Base-by-base conservation (phyloP, 192 early-diverging fungal species). In the Allomyces macrogynus region DNA sequence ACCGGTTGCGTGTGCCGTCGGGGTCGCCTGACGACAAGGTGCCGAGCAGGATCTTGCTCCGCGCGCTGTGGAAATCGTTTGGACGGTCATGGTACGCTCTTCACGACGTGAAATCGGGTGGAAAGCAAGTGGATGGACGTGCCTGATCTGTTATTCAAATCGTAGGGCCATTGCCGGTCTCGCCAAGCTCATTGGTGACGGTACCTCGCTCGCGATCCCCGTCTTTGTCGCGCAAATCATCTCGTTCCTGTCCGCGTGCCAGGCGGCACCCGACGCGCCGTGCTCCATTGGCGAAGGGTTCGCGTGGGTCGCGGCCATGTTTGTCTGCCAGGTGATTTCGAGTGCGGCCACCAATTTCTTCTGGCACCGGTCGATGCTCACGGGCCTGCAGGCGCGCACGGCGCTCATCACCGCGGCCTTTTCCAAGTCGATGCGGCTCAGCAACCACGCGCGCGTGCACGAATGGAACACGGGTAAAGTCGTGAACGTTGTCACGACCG, bases 401-500 rank as follows among this genome's bases (percentile, higher is more conserved):
- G 49, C 49, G 49, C 49, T 57, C 49, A 57, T 57, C 49, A 57
- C 49, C 49, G 49, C 49, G 16, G 20, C 49, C 16, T 57, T 57
- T 16, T 14, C 49, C 49, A 57, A 57, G 49, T 20, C 49, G 4
- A 14, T 57, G 49, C 49, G 49, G 49, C 49, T 57, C 49, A 57
- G 49, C 49, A 57, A 57, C 16, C 3, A 14, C 16, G 49, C 49
- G 49, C 49, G 49, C 49, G 20, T 20, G 16, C 16, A n/a, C 49
- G 49, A 57, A 10, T 57, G 12, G 16, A 57, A 57, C 49, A 57
- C 49, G 49, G 64, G 64, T 5, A 24, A 65, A 18, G 60, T 65
- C 25, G 40, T 65, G 3, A 65, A 65, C 25, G 16, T 65, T 5
- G 64, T 65, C 16, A 60, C 25, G 16, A 60, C 64, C 14, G 64